Conservation (phyloP, 208 protist species). For the Acanthamoeba divionensis region DNA sequence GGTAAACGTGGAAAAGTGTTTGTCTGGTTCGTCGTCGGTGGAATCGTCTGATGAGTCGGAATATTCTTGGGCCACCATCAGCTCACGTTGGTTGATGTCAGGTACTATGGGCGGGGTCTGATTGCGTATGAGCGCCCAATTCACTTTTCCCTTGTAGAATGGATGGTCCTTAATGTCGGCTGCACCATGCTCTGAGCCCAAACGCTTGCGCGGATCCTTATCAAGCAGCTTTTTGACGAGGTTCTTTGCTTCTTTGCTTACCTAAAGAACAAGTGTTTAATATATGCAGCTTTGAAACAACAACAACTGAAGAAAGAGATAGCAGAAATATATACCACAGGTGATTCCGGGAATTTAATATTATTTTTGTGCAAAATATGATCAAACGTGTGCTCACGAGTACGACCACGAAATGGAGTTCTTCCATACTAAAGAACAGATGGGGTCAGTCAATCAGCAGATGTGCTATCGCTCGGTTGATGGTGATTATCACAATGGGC, state of each 20-base stretch:
- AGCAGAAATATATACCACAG: conserved; percentile 27
- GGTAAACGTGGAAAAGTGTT: background rate
- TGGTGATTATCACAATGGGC: background rate
- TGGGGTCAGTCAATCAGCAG: background rate
- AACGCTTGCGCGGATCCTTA: conserved; percentile 61
- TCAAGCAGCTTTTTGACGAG: conserved; percentile 60
- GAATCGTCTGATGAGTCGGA: background rate
- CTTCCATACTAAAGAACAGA: conserved; percentile 21
- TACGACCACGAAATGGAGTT: conserved; percentile 64
- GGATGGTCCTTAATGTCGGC: conserved; percentile 63
- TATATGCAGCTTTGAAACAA: background rate
- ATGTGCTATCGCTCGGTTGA: background rate
- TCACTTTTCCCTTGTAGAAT: conserved; percentile 50
- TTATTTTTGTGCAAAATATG: conserved; percentile 63
- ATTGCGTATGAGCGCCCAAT: conserved; percentile 45
- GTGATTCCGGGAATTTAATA: conserved; percentile 58
- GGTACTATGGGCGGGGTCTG: conserved; percentile 43
- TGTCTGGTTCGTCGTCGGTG: background rate
- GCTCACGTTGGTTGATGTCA: background rate
- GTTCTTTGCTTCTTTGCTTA: conserved; percentile 54
- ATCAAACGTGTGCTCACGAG: conserved; percentile 63
- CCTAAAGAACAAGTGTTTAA: conserved; percentile 17
- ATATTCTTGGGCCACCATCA: background rate
- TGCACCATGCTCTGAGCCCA: conserved; percentile 60
- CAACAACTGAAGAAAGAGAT: background rate